Base-by-base conservation (phyloP, 2,329 filamentous ascomycete species). In the Grosmannia clavigera region DNA sequence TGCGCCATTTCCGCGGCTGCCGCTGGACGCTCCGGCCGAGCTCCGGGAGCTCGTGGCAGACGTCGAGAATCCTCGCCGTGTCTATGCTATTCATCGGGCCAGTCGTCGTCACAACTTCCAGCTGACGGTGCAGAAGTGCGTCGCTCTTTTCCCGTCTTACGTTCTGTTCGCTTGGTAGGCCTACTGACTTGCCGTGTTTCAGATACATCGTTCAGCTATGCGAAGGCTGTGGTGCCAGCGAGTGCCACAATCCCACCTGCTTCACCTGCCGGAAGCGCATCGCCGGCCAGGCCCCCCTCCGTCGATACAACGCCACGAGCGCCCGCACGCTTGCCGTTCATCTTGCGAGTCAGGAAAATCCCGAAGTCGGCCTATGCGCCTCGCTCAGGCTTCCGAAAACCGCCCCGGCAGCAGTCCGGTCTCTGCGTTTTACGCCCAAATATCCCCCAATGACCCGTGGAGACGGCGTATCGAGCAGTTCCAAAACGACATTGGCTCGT, bases 191-290 rank as follows among this genome's bases (percentile, higher is more conserved):
- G 64, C 55, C 38, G 38, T 60, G 9, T 61, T 61, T 60, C 64
- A 92, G 88, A 67, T 95, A 88, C 69, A 84, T 92, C 57, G 77
- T 82, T 40, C 91, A 96, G 72, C 81, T 96, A n/a, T 83, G 90
- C 60, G 81, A 88, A 65, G 91, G 91, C 64, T 96, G 91, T 70
- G 83, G 82, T 63, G 82, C 81, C 64, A 75, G 78, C 58, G 76
- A 78, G 58, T 96, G 91, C 72, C 78, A 77, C 43, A 92, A 85
- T 1, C 74, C 89, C 16, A 92, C 89, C 16, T 96, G 91, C 74
- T 87, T 92, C 68, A 90, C 85, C 63, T 90, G 83, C 70, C 84
- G 88, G 60, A 87, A 81, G 71, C 81, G 87, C 65, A 74, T 85
- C 50, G 80, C 83, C 31, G 82, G 80, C 40, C 82, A 83, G 64